phyloP scores from a whole-genome alignment of 2,329 filamentous ascomycete species.

The Colletotrichum limetticola region DNA sequence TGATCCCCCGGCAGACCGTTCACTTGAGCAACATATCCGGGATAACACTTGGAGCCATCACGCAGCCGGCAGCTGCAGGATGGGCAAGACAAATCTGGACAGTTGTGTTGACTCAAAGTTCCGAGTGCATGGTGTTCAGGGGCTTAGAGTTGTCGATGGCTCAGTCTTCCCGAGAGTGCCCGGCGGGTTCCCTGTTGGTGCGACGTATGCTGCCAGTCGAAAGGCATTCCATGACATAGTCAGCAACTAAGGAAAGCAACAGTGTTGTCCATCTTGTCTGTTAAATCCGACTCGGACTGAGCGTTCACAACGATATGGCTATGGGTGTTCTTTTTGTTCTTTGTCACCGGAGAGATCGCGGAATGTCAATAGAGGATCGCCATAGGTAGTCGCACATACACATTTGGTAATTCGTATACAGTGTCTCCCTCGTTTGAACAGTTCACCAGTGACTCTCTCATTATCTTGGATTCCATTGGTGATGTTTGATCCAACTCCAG shows the following conservation, averaged over 20 bases:
- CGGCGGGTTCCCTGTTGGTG: conserved; percentile 59
- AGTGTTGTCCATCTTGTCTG: too few species aligned
- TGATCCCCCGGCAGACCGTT: too few species aligned
- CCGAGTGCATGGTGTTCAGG: conserved; percentile 63
- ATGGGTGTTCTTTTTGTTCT: too few species aligned
- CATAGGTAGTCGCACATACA: too few species aligned
- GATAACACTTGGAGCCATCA: conserved; percentile 64
- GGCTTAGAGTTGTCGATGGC: conserved; percentile 72
- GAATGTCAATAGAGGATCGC: too few species aligned
- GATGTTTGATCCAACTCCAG: too few species aligned
- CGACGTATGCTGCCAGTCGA: conserved; percentile 68
- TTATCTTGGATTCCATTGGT: too few species aligned
- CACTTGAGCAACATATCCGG: too few species aligned
- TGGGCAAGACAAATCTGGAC: conserved; percentile 62
- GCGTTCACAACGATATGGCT: background rate
- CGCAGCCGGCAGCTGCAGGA: conserved; percentile 64
- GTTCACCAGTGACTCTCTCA: too few species aligned
- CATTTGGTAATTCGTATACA: too few species aligned
- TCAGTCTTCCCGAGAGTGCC: conserved; percentile 62
- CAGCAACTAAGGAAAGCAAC: background rate
- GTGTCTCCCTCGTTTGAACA: too few species aligned
- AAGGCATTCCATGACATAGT: conserved; percentile 70
- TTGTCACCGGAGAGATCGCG: too few species aligned
- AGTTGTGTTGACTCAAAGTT: conserved; percentile 69
- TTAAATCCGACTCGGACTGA: background rate